Conservation (phyloP, 768 basidiomycete genomes). For the Trichaptum fuscoviolaceum region DNA sequence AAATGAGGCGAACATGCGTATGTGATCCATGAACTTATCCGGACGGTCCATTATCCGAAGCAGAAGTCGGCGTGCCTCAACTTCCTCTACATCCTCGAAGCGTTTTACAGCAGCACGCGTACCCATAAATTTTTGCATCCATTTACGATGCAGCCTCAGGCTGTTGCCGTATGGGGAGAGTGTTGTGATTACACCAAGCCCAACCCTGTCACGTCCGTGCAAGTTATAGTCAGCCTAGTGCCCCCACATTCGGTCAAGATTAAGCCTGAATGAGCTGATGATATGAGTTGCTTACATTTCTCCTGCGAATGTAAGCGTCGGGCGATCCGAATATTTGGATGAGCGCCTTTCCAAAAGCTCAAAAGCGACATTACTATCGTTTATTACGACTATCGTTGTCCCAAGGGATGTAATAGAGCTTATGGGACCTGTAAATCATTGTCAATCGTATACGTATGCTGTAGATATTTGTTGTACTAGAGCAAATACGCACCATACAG, state of each 20-base stretch:
- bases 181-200: too few species aligned
- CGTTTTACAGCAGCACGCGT: neutral
- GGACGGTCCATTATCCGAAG: neutral
- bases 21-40: neutral
- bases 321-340: slow-evolving; percentile 22
- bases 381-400: slow-evolving; percentile 25
- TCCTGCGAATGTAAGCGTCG: neutral
- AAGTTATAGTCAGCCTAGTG: too few species aligned
- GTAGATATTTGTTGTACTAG: too few species aligned
- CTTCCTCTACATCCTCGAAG: neutral
- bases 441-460: neutral
- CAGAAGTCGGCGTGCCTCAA: neutral
- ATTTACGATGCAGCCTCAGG: neutral
- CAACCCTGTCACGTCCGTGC: too few species aligned
- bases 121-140: neutral
- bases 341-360: slow-evolving; percentile 29
- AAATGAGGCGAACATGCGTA: too few species aligned
- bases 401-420: slow-evolving; percentile 17
- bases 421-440: neutral
- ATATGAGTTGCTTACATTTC: neutral
- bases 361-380: slow-evolving; percentile 21
- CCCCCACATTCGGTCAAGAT: too few species aligned
- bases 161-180: too few species aligned
- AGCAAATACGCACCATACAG: neutral
- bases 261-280: too few species aligned